Percentiles rank a stretch among this genome's conserved stretches.
phyloP scores from a whole-genome alignment of 805 yeast species.

The Zygotorulaspora danielsina region DNA sequence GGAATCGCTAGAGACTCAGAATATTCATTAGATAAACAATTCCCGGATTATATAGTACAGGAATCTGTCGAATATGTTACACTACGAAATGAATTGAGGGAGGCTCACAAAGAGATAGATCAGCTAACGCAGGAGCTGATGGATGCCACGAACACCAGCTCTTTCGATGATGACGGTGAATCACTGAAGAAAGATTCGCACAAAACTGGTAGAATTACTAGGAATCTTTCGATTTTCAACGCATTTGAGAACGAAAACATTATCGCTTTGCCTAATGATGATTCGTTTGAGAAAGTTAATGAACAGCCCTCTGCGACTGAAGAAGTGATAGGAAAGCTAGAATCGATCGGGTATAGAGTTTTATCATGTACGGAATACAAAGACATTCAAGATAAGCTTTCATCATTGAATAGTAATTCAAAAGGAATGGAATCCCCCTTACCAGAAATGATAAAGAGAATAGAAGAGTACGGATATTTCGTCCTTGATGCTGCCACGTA shows the following conservation, averaged over 20 bases:
- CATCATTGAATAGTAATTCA: constrained; percentile 16
- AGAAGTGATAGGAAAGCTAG: constrained; percentile 8
- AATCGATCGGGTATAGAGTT: constrained; percentile 9
- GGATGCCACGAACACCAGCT: constrained; percentile 19
- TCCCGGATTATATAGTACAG: not conserved
- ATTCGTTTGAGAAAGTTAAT: constrained; percentile 10
- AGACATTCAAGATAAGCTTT: constrained; percentile 10
- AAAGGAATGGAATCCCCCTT: constrained; percentile 6
- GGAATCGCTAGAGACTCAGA: constrained; percentile 20
- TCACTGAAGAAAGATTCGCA: not conserved
- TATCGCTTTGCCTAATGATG: constrained; percentile 29
- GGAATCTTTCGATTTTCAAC: constrained; percentile 19
- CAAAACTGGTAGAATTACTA: constrained; percentile 7
- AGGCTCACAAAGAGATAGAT: constrained; percentile 59
- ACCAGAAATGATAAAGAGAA: not conserved
- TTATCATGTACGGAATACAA: constrained; percentile 9
- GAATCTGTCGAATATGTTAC: constrained; percentile 56
- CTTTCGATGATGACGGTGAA: constrained; percentile 1
- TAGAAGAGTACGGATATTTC: constrained; percentile 6
- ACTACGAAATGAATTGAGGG: constrained; percentile 56
- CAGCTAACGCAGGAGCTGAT: constrained; percentile 45
- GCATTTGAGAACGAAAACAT: constrained; percentile 27
- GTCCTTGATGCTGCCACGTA: constrained; percentile 8
- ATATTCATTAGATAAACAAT: not conserved
- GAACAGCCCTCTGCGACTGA: constrained; percentile 12